Evolutionary conservation across 2,329 filamentous ascomycete genomes (phyloP), one percentile per base, ranked within the genome.

Genomic region (Neoarthrinium moseri): DNA sequence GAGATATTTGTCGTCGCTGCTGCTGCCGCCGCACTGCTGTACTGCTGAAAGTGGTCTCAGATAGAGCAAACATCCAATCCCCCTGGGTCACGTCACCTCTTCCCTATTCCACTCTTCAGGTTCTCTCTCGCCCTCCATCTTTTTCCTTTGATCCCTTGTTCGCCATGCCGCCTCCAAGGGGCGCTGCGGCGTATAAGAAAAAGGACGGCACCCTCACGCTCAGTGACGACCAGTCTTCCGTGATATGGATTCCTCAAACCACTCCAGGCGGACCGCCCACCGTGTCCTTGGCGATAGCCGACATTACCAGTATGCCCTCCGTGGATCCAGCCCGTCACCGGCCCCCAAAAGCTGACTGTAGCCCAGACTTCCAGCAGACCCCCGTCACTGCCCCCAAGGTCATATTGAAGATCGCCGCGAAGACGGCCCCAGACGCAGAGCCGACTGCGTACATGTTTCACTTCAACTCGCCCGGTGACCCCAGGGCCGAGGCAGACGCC

Each of bases 331-430:
- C n/a, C 7, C 11, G 23, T 17, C 17, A 42, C 18, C 15, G 17
- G 18, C 17, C 21, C 11, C 17, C 22, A 8, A 6, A n/a, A 37
- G 52, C 53, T 58, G 29, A 56, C 50, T 45, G 29, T n/a, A 20
- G 24, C 21, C 21, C 56, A 94, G 89, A 97, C 70, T 81, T 99
- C 39, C 92, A 99, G 67, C 92, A 97, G 66, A 97, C 94, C 1
- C 91, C 94, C 11, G 89, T 90, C 49, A 84, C 77, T n/a, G 84
- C 83, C 27, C 75, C 90, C 15, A 96, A 96, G 74, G 91, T 95
- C 43, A 96, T 96, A 78, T 79, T 97, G 49, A 96, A 94, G 66
- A 86, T 99, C 45, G 89, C 96, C 56, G 87, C 87, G 51, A 87
- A 91, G 63, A 69, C 80, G 33, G 68, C 81, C 24, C 71, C 73